Evolutionary conservation across 345 rosid species (phyloP).

Genomic region (Eucalyptus shirleyi): DNA sequence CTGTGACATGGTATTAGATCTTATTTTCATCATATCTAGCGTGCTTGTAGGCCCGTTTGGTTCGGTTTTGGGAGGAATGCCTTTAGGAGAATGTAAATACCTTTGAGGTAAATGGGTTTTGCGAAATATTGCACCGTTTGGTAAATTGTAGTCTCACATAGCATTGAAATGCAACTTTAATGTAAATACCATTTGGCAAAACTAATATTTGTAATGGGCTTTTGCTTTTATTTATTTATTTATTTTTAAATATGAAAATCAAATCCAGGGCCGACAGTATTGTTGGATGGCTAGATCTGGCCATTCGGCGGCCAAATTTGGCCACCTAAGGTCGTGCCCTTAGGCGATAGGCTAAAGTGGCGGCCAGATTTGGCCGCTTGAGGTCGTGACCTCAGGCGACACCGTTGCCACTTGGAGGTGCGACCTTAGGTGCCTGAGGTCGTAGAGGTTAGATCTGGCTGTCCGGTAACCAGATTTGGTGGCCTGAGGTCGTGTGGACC

Average conservation of each 20-base stretch:
- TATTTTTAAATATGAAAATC: too few relatives aligned
- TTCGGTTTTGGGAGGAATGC: fast-evolving
- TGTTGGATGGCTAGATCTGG: fast-evolving
- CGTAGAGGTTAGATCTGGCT: fast-evolving
- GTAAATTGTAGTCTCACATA: too few relatives aligned
- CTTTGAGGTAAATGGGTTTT: too few relatives aligned
- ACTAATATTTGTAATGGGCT: too few relatives aligned
- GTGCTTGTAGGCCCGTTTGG: not conserved
- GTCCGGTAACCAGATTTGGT: fast-evolving
- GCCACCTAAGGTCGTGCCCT: fast-evolving
- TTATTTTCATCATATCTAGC: not conserved
- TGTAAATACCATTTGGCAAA: too few relatives aligned
- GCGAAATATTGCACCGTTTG: too few relatives aligned
- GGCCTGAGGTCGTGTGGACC: too few relatives aligned
- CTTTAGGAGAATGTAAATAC: too few relatives aligned
- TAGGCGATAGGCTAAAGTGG: fast-evolving
- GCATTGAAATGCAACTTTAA: too few relatives aligned
- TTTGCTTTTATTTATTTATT: too few relatives aligned
- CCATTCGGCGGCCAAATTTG: fast-evolving
- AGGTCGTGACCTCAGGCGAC: fast-evolving
- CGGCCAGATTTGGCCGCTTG: fast-evolving
- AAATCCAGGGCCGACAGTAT: fast-evolving
- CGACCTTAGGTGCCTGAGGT: too few relatives aligned
- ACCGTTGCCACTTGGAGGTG: fast-evolving
- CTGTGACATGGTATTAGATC: not conserved